Percentiles rank a stretch among this genome's conserved stretches.
Conservation (phyloP, 495 filamentous ascomycete genomes). For the Penicillium chermesinum region DNA sequence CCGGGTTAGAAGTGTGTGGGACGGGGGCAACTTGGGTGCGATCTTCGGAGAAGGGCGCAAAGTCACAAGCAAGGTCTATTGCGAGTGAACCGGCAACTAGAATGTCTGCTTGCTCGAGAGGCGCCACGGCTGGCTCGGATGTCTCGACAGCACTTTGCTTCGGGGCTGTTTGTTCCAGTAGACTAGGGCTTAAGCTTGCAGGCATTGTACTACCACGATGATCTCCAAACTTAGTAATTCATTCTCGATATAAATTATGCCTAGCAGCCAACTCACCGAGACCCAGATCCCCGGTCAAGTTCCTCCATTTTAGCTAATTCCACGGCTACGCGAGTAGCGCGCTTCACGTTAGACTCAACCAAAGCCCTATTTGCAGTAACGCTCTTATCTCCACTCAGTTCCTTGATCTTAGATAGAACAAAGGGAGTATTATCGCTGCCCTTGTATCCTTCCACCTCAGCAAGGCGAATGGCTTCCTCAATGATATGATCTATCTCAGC, state of each 20-base stretch:
- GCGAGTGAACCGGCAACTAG: slow-evolving; percentile 86
- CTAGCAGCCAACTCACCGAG: slow-evolving; percentile 38
- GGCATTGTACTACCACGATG: slow-evolving; percentile 38
- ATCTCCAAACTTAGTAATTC: slow-evolving; percentile 38
- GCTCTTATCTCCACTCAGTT: slow-evolving; percentile 68
- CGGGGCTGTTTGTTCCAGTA: slow-evolving; percentile 23
- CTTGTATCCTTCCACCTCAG: slow-evolving; percentile 58
- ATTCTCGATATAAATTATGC: slow-evolving; percentile 13
- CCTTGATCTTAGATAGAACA: slow-evolving; percentile 73
- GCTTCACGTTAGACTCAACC: slow-evolving; percentile 71
- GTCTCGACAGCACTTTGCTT: slow-evolving; percentile 7
- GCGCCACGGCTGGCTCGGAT: neutral
- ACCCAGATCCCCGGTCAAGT: slow-evolving; percentile 21
- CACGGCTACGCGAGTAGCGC: slow-evolving; percentile 73
- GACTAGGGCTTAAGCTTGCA: slow-evolving; percentile 25
- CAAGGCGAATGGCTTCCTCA: slow-evolving; percentile 64
- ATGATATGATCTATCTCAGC: slow-evolving; percentile 70
- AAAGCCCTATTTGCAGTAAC: slow-evolving; percentile 71
- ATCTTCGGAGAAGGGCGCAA: slow-evolving; percentile 38
- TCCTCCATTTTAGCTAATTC: slow-evolving; percentile 63
- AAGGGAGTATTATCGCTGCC: slow-evolving; percentile 88
- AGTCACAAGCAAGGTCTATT: slow-evolving; percentile 83
- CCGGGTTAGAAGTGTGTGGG: slow-evolving; percentile 80
- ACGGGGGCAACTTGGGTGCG: slow-evolving; percentile 41
- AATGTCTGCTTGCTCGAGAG: slow-evolving; percentile 46